A percentile compares a stretch with the other conserved stretches of the same genome.
These are phyloP conservation scores for Elsinoe batatas DNA, from an alignment of 2,329 filamentous ascomycete genomes.

Conservation along the genomic window DNA sequence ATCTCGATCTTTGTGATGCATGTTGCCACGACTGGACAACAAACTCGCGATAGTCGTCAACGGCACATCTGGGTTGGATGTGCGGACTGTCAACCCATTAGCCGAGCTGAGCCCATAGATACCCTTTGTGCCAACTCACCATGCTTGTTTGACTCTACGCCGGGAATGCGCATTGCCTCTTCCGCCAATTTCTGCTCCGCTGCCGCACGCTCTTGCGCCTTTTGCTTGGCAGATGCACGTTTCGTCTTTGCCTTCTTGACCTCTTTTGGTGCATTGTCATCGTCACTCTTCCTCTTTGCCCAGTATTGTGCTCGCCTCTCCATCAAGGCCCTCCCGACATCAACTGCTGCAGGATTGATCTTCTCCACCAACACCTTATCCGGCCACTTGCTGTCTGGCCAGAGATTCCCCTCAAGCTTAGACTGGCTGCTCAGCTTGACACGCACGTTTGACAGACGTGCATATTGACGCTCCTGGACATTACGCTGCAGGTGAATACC, in stretches of 20 bases:
- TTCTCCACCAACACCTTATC: constrained; percentile 48
- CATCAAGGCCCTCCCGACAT: constrained; percentile 46
- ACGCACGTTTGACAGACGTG: constrained; percentile 62
- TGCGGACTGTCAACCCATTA: constrained; percentile 33
- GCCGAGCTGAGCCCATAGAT: neutral
- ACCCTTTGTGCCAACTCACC: neutral
- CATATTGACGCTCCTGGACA: constrained; percentile 50
- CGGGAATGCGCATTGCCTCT: constrained; percentile 2
- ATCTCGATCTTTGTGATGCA: neutral
- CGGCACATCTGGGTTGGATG: constrained; percentile 34
- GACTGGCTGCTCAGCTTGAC: constrained; percentile 47
- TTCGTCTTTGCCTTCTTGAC: constrained; percentile 16
- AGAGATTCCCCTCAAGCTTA: constrained; percentile 63
- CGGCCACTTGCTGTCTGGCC: constrained; percentile 46
- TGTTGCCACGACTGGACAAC: constrained; percentile 21
- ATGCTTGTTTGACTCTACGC: neutral
- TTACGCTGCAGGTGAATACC: constrained; percentile 46
- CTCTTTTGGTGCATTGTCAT: constrained; percentile 14
- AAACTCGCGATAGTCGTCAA: constrained; percentile 39
- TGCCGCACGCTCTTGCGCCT: constrained; percentile 26
- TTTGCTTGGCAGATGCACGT: constrained; percentile 29
- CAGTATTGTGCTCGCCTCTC: constrained; percentile 55
- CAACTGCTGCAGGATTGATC: constrained; percentile 18
- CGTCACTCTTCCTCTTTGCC: constrained; percentile 25
- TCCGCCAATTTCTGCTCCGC: constrained; percentile 26